Evolutionary conservation across 2,329 filamentous ascomycete genomes (phyloP), one percentile per base, ranked within the genome.

Genomic region (Chrysoporthe puriensis): DNA sequence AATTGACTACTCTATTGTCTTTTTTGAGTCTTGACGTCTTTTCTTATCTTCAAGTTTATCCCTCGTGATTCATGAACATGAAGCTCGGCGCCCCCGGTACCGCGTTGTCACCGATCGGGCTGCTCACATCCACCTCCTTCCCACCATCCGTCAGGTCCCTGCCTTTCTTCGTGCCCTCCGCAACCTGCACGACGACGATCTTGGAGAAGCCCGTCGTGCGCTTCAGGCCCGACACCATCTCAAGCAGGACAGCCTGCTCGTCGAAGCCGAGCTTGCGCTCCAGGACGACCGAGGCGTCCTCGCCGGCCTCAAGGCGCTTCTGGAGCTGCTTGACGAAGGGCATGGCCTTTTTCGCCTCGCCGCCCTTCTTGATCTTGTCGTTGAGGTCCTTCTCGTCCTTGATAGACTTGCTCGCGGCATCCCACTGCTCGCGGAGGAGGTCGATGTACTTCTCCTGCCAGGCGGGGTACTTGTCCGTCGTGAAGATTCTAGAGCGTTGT

Each of bases 291-390:
- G 86, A 83, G 1, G 88, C 82, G 16, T 84, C 81, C 79, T 95
- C 88, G 70, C 92, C 91, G 62, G 85, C 84, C 67, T 93, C 84
- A 66, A 99, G 86, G 63, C 92, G 88, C 79, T 88, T 92, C 90
- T 97, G 97, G 69, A 98, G 83, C 7, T 79, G 81, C 81, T 98
- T 94, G 62, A 97, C 90, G 76, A 97, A 98, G 0, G 96, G 96
- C 95, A 98, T 98, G 2, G 94, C 95, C 82, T 96, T 96, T 88
- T 98, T 99, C 86, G 94, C 93, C 81, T 96, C 92, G 56, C 89
- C 89, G 76, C 93, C 85, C 84, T 97, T 97, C 73, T 88, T 89
- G 67, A 97, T 90, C 76, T 89, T 87, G 72, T 88, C 89, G 74
- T 89, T 92, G 59, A 97, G 83, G 66, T 88, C 88, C 83, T 96